These are phyloP conservation scores for Poronia punctata DNA, from an alignment of 495 filamentous ascomycete genomes.

Conservation along the genomic window DNA sequence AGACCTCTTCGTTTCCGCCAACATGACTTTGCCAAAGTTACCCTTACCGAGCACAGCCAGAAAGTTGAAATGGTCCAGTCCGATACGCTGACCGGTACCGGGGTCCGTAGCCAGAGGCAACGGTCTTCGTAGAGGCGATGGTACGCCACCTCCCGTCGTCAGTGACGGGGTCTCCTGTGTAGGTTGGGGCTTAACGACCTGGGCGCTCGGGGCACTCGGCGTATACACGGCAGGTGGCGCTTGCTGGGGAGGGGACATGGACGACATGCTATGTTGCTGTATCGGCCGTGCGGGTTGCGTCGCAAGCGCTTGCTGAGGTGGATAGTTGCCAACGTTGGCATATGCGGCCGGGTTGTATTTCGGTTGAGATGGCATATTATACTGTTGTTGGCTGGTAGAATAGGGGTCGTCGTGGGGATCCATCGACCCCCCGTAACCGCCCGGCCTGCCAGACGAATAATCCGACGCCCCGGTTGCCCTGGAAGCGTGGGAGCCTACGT, in stretches of 20 bases:
- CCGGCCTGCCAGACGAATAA: slow-evolving; percentile 28
- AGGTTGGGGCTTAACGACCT: slow-evolving; percentile 35
- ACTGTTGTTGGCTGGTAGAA: slow-evolving; percentile 30
- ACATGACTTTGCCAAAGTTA: slow-evolving; percentile 99
- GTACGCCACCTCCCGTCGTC: slow-evolving; percentile 25
- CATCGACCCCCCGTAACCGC: slow-evolving; percentile 31
- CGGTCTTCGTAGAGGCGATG: slow-evolving; percentile 40
- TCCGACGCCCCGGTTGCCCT: slow-evolving; percentile 28
- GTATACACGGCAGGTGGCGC: slow-evolving; percentile 19
- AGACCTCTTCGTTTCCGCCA: slow-evolving; percentile 89
- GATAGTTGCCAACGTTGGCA: slow-evolving; percentile 49
- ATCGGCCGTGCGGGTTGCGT: slow-evolving; percentile 25
- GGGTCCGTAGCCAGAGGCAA: slow-evolving; percentile 52
- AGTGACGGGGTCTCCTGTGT: slow-evolving; percentile 28
- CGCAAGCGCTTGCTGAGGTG: slow-evolving; percentile 33
- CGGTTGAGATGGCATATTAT: slow-evolving; percentile 45
- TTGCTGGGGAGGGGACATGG: slow-evolving; percentile 33
- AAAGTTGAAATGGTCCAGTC: slow-evolving; percentile 98
- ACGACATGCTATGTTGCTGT: slow-evolving; percentile 22
- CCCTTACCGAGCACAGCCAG: slow-evolving; percentile 96
- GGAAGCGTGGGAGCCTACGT: slow-evolving; percentile 20
- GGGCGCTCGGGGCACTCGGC: slow-evolving; percentile 15
- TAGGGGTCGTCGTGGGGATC: slow-evolving; percentile 40
- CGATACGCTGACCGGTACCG: slow-evolving; percentile 72
- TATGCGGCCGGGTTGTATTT: slow-evolving; percentile 71